Evolutionary conservation across 352 stramenopile species (phyloP).

Genomic region (Blastocystis sp.): DNA sequence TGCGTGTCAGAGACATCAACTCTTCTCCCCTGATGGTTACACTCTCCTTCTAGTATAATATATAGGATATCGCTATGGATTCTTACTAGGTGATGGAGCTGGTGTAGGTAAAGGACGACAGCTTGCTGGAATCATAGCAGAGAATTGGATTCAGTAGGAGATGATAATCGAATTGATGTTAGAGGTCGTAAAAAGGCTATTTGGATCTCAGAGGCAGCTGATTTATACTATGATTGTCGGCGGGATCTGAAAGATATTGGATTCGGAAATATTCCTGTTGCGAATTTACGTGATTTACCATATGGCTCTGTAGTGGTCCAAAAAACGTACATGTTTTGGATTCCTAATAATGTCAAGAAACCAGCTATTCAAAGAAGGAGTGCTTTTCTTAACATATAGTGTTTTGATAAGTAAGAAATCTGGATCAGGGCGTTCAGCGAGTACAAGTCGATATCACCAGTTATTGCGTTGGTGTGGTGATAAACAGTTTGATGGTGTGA

Average conservation of each 20-base stretch:
- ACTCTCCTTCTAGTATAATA: neutral
- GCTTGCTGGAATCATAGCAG: constrained; percentile 75
- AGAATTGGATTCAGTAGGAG: constrained; percentile 72
- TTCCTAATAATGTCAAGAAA: constrained; percentile 1
- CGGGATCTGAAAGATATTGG: constrained; percentile 73
- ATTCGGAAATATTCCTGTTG: constrained; percentile 1
- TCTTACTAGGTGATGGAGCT: constrained; percentile 77
- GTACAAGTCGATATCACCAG: constrained; percentile 4
- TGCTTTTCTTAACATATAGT: constrained; percentile 66
- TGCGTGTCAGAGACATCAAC: constrained; percentile 74
- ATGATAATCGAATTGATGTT: neutral
- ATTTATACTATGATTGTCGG: constrained; percentile 76
- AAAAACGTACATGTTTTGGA: neutral
- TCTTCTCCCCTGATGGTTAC: constrained; percentile 69
- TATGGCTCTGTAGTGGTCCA: constrained; percentile 1
- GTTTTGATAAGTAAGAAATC: constrained; percentile 36
- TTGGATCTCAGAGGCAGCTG: constrained; percentile 77
- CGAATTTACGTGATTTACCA: constrained; percentile 29
- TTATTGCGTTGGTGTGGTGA: constrained; percentile 47
- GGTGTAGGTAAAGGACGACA: constrained; percentile 79
- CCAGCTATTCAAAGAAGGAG: constrained; percentile 11
- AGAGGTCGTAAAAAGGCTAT: constrained; percentile 74
- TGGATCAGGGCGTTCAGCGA: constrained; percentile 73
- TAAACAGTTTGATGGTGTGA: constrained; percentile 73
- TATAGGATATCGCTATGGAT: constrained; percentile 71